These are phyloP conservation scores for Populus tremula DNA, from an alignment of 345 rosid genomes.

Conservation along the genomic window DNA sequence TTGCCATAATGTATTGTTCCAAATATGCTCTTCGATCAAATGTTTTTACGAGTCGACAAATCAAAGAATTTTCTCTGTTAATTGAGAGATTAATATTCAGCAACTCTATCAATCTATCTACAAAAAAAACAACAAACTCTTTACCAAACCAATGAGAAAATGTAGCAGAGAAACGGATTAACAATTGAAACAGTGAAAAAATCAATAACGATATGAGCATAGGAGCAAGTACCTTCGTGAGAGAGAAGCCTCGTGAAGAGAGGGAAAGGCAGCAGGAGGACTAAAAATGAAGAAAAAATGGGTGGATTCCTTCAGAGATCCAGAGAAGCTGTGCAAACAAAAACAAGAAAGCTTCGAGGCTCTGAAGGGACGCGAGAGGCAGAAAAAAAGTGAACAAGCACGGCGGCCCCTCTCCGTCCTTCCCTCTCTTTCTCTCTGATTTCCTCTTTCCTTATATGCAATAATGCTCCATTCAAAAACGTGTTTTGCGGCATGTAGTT, in stretches of 20 bases:
- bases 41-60: neutral
- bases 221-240: neutral
- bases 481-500: no score
- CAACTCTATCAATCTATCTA: neutral
- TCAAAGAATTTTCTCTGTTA: neutral
- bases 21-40: no score
- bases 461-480: no score
- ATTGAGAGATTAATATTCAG: no score
- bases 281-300: neutral
- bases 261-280: neutral
- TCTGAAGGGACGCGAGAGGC: neutral
- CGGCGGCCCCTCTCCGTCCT: neutral
- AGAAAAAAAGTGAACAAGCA: neutral
- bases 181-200: neutral
- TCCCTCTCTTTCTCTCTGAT: neutral
- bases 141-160: neutral
- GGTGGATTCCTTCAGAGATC: neutral
- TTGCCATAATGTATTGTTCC: neutral
- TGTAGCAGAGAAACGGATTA: neutral
- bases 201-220: neutral
- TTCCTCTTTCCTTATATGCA: no score
- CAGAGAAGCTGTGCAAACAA: neutral
- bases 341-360: neutral
- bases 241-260: neutral
- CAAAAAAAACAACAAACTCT: neutral